phyloP scores from a whole-genome alignment of 139 green algal species.

The Closterium sp. region DNA sequence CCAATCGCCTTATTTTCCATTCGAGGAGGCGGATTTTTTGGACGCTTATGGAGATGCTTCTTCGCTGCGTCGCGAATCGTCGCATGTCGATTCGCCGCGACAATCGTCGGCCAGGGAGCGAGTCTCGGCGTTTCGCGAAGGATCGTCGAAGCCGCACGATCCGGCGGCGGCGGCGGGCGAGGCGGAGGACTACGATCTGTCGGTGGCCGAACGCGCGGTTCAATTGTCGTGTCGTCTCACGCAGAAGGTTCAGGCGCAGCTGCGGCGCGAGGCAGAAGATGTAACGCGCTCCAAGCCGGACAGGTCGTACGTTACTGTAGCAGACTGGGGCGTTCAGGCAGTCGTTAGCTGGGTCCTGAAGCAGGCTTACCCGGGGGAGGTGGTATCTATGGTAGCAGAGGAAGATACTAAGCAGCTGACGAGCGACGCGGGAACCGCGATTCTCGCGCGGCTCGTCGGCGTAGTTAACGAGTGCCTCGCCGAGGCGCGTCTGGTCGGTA shows the following conservation, averaged over 20 bases:
- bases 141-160: background rate
- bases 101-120: background rate
- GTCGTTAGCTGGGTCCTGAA: slow-evolving; percentile 47
- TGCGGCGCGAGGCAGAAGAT: slow-evolving; percentile 1
- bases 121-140: background rate
- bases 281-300: slow-evolving; percentile 6
- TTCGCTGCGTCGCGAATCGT: background rate
- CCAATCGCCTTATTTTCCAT: background rate
- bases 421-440: slow-evolving; percentile 4
- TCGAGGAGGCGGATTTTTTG: background rate
- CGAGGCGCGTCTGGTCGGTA: slow-evolving; percentile 14
- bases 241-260: background rate
- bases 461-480: slow-evolving; percentile 76
- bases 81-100: background rate
- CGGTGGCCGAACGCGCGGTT: background rate
- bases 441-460: slow-evolving; percentile 71
- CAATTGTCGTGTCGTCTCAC: background rate
- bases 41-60: background rate
- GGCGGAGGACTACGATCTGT: background rate
- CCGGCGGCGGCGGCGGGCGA: background rate
- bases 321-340: slow-evolving; percentile 60
- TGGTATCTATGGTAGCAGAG: slow-evolving; percentile 53
- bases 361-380: slow-evolving; percentile 31
- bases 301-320: slow-evolving; percentile 11
- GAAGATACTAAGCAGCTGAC: slow-evolving; percentile 55